A percentile compares a stretch with the other conserved stretches of the same genome.
phyloP scores from a whole-genome alignment of 495 filamentous ascomycete species.

The Aspergillus nidulans region DNA sequence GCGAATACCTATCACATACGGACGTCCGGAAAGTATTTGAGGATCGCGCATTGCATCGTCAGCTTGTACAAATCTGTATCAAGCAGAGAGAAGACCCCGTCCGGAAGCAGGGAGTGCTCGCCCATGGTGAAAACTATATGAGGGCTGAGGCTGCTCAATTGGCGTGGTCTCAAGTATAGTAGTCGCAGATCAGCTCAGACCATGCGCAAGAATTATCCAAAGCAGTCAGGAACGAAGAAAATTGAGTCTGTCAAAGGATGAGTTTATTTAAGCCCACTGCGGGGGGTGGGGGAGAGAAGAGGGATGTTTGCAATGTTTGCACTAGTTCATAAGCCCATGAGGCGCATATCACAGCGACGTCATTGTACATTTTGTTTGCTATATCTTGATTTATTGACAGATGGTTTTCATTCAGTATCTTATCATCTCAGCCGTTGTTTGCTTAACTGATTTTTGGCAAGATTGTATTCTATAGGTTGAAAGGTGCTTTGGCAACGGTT shows the following conservation, averaged over 20 bases:
- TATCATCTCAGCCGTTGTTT: neutral
- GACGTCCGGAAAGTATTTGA: slow-evolving; percentile 83
- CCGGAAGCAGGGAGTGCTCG: slow-evolving; percentile 36
- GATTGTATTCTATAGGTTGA: too few relatives aligned
- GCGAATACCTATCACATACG: slow-evolving; percentile 39
- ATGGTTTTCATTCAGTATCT: neutral
- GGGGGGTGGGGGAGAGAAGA: slow-evolving; percentile 13
- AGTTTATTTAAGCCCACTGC: slow-evolving; percentile 8
- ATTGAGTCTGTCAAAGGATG: slow-evolving; percentile 7
- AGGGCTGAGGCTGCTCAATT: neutral
- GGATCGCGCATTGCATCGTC: slow-evolving; percentile 96
- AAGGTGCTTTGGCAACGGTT: too few relatives aligned
- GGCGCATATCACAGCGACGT: neutral
- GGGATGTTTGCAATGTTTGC: slow-evolving; percentile 33
- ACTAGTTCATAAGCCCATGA: neutral
- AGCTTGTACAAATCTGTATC: slow-evolving; percentile 98
- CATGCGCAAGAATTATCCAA: neutral
- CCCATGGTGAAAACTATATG: slow-evolving; percentile 24
- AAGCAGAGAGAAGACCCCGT: slow-evolving; percentile 83
- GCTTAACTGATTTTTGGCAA: neutral
- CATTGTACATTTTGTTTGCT: neutral
- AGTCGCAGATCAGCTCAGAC: too few relatives aligned
- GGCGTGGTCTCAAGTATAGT: neutral
- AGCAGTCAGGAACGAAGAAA: neutral
- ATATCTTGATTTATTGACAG: neutral